Evolutionary conservation across 176 grass and related monocot species (phyloP), one percentile per base, ranked within the genome.

Genomic region (Urochloa ruziziensis): DNA sequence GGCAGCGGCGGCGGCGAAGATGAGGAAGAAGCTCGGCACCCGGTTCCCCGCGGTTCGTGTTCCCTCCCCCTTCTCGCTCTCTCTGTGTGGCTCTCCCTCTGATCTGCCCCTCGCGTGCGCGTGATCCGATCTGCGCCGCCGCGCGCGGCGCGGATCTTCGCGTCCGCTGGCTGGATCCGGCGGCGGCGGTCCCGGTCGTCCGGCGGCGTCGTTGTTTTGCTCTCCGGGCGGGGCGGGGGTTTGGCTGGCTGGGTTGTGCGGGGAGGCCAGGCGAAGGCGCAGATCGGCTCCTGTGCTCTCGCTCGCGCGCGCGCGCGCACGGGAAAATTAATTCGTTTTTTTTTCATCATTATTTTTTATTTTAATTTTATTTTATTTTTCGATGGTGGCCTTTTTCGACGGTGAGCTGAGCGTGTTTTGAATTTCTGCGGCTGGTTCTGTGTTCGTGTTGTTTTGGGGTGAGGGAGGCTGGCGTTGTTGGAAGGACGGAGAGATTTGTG

Each of bases 11-110:
- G 78, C 89, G 37, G 82, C 63, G 64, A 87, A 85, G 83, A 99
- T 99, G 96, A 96, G 96, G 91, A 99, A 99, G 96, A 99, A 99
- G 87, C 88, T 99, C 39, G 96, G 94, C 51, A 96, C 96, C 85
- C 93, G 96, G 75, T 99, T 99, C 86, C 96, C 96, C 74, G 96
- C 96, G 88, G 96, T 99, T 81, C 54, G 87, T 82, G 7, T n/a
- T 63, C 73, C 24, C 18, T 75, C 52, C 4, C 2, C 47, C 12
- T 3, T 57, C 54, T 11, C 51, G 2, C 0, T 57, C 8, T 10
- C 23, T 57, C 53, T 57, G 7, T 44, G 32, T 34, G 48, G 40
- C 47, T 35, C 10, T 66, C 28, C 35, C 74, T 68, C 56, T 74
- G 42, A 63, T 89, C 84, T 44, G 76, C 12, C 53, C 29, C 49